Evolutionary conservation across 352 stramenopile species (phyloP).

Genomic region (Plasmopara viticola): DNA sequence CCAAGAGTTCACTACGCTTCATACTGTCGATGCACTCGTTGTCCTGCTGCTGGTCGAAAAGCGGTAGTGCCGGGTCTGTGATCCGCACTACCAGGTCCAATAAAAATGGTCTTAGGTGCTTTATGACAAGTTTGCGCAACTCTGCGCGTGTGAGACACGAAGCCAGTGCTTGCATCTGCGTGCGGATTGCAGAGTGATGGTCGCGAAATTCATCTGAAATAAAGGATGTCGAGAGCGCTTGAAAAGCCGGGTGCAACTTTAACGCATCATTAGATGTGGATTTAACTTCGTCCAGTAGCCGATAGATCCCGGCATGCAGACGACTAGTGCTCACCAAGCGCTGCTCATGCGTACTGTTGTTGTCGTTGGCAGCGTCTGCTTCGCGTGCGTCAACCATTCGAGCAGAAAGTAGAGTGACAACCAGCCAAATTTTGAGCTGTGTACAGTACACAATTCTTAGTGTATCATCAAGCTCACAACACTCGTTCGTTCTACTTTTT

Average conservation of each 20-base stretch:
- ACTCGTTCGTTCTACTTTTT: too few relatives aligned
- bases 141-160: slow-evolving; percentile 44
- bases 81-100: slow-evolving; percentile 67
- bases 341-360: slow-evolving; percentile 19
- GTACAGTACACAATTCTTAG: too few relatives aligned
- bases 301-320: slow-evolving; percentile 12
- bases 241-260: slow-evolving; percentile 34
- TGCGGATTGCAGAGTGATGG: slow-evolving; percentile 11
- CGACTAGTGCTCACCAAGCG: slow-evolving; percentile 19
- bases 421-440: not conserved
- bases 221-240: slow-evolving; percentile 8
- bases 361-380: slow-evolving; percentile 5
- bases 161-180: slow-evolving; percentile 49
- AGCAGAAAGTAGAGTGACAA: not conserved
- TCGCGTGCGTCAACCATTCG: slow-evolving; percentile 12
- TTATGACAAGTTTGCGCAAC: slow-evolving; percentile 40
- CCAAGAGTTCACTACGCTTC: slow-evolving; percentile 45
- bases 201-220: slow-evolving; percentile 13
- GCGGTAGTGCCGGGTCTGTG: slow-evolving; percentile 35
- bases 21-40: slow-evolving; percentile 40
- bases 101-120: slow-evolving; percentile 61
- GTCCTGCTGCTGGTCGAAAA: slow-evolving; percentile 35
- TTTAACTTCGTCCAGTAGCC: slow-evolving; percentile 10
- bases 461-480: too few relatives aligned
- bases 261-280: not conserved